Evolutionary conservation across 306 rosid species (phyloP), one percentile per base, ranked within the genome.

Genomic region (Vicia sativa): DNA sequence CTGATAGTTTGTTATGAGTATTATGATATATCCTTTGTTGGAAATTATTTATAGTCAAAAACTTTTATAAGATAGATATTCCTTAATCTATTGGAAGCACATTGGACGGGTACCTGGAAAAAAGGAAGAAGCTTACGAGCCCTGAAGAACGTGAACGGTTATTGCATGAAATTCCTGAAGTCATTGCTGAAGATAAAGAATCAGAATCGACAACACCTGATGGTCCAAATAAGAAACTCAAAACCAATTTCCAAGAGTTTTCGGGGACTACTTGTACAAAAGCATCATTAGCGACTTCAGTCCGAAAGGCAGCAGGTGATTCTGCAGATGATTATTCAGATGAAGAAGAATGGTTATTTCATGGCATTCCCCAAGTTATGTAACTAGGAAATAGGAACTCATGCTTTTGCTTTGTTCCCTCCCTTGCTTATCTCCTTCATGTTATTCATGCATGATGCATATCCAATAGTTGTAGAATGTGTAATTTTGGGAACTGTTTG

Each of bases 101-200:
- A 78, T 80, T 89, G 67, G 79, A 49, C 48, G 88, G 87, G 71
- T 87, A 87, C 76, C 77, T 91, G 49, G 86, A 76, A 42, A 89
- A 71, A 81, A 85, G 81, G 83, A 82, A 78, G 49, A 84, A 85
- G 79, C 96, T 91, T 60, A 79, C 82, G 70, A 77, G 59, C 70
- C 80, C 76, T 12, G 91, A 75, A 7, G 96, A 91, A 77, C 96
- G 82, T 72, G 75, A 78, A 31, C 81, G 87, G 39, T 62, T 91
- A 61, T 77, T 91, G 84, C 65, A 0, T 28, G 96, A 91, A 72
- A 35, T 85, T 68, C 97, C 97, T 14, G 62, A 67, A 82, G 89
- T 85, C 35, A 80, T 82, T 66, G 83, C 85, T 12, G 96, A 89
- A 9, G 81, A 77, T 45, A 25, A 83, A 71, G 90, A 87, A 65